Base-by-base conservation (phyloP, 371 early-diverging fungal species). In the Syncephalastrum monosporum region DNA sequence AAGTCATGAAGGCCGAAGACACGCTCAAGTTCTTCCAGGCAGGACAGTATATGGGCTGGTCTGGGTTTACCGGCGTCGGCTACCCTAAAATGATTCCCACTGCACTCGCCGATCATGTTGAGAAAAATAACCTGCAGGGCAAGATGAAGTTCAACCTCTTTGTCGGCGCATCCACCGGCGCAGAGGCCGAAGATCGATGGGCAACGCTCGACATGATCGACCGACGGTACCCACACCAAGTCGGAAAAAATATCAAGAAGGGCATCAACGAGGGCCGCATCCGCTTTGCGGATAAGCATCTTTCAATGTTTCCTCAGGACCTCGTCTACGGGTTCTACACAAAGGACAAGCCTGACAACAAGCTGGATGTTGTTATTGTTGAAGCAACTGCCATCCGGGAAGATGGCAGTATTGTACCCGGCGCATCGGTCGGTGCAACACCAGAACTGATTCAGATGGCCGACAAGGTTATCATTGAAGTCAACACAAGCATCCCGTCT, bases 381-480 rank as follows among this genome's bases (percentile, higher is more conserved):
- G 81, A 81, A 63, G 81, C 78, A 2, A 81, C 81, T 17, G 81
- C 81, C 16, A 72, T 81, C 16, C 74, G 76, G 42, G 78, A 81
- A 63, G 75, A 72, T 52, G 81, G 81, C 47, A 64, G 69, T 57
- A 74, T 81, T 50, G 76, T 81, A 48, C 81, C 81, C 42, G 78
- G 78, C 58, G 81, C 81, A 6, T 74, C 74, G 41, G 78, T 81
- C 42, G 81, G 81, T 53, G 81, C 81, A 8, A 74, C 74, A 0
- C 81, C 81, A 8, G 81, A 81, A 57, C 49, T 81, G 27, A 50
- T 77, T 14, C 81, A 81, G 61, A 74, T 78, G 72, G 81, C 81
- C 5, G 76, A 74, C 52, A 72, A 81, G 47, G 58, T 81, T 24
- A 71, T 81, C 41, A 71, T 81, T 43, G 81, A 81, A 68, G 78